phyloP scores from a whole-genome alignment of 371 early-diverging fungal species.

The Mortierella sp. region DNA sequence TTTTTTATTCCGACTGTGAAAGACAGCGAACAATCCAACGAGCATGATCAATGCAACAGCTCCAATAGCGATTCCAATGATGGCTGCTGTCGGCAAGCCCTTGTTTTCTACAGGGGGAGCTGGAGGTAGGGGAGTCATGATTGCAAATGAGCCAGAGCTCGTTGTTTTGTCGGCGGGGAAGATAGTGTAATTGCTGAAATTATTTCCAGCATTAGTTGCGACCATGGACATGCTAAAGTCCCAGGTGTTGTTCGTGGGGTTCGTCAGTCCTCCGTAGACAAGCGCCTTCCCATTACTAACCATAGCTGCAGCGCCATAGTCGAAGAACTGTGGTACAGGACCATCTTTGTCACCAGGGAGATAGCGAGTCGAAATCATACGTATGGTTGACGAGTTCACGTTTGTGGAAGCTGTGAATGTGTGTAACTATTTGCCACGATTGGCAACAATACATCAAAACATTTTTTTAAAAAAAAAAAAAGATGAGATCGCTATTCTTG shows the following conservation, averaged over 20 bases:
- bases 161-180: not conserved
- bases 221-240: conserved; percentile 26
- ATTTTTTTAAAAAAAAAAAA: not conserved
- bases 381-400: not conserved
- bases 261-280: conserved; percentile 37
- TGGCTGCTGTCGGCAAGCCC: conserved; percentile 45
- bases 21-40: conserved; percentile 18
- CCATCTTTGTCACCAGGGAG: conserved; percentile 9
- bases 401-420: conserved; percentile 15
- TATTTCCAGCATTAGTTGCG: not conserved
- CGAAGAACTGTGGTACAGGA: conserved; percentile 19
- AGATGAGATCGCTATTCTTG: not conserved
- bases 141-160: conserved; percentile 22
- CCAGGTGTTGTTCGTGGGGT: conserved; percentile 28
- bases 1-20: conserved; percentile 48
- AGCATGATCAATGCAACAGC: conserved; percentile 43
- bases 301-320: conserved; percentile 32
- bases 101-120: conserved; percentile 1
- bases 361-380: conserved; percentile 20
- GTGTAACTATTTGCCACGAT: not conserved
- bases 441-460: not conserved
- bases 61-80: conserved; percentile 53
- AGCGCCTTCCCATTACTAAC: not conserved
- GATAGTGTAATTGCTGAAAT: conserved; percentile 17
- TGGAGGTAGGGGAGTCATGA: conserved; percentile 12